Conservation (phyloP, 1,284 basidiomycete genomes). For the Cryptococcus sp. region DNA sequence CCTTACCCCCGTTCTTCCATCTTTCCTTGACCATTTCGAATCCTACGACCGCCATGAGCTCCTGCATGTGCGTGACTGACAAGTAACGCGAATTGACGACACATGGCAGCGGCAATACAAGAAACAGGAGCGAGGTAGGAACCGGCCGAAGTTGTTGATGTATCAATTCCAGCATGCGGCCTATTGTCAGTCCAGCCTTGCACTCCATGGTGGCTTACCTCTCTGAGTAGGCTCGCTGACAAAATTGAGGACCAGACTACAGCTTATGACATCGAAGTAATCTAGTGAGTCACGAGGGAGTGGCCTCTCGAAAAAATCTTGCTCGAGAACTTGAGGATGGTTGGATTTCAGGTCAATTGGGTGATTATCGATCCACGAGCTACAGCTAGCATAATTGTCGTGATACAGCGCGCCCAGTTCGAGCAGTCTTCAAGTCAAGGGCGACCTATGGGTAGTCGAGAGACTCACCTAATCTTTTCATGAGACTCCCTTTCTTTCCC, state of each 20-base stretch:
- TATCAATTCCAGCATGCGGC: constrained; percentile 67
- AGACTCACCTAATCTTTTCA: constrained; percentile 3
- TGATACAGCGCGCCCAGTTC: constrained; percentile 81
- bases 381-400: constrained; percentile 66
- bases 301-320: constrained; percentile 65
- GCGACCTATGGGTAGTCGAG: too few relatives aligned
- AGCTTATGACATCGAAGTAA: constrained; percentile 70
- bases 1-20: constrained; percentile 53
- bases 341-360: constrained; percentile 77
- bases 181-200: constrained; percentile 46
- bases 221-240: constrained; percentile 68
- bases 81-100: constrained; percentile 77
- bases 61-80: constrained; percentile 56
- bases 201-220: constrained; percentile 53
- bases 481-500: constrained; percentile 11
- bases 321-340: constrained; percentile 70
- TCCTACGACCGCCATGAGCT: constrained; percentile 61
- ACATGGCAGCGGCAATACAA: constrained; percentile 76
- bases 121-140: constrained; percentile 59
- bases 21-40: constrained; percentile 59
- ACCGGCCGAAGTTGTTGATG: constrained; percentile 57
- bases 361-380: constrained; percentile 64
- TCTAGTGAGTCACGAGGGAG: constrained; percentile 46
- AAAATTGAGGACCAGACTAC: constrained; percentile 83
- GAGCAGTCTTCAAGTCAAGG: constrained; percentile 53